Percentiles rank a stretch among this genome's conserved stretches.
These are phyloP conservation scores for Striga asiatica DNA, from an alignment of 257 asterid genomes.

Conservation along the genomic window DNA sequence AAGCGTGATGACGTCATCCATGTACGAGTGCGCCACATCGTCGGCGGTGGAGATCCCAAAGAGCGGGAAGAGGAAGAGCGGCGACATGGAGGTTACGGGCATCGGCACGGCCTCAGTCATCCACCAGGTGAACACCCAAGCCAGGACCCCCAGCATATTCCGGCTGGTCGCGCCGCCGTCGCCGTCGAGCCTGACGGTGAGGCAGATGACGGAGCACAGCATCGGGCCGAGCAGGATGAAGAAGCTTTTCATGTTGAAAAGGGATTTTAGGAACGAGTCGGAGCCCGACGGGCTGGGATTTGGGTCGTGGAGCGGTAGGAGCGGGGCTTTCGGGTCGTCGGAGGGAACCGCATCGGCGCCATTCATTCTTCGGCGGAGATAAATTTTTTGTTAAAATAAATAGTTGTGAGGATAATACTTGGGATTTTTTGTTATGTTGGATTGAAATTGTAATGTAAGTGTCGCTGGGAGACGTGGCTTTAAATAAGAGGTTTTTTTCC, in stretches of 20 bases:
- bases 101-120: constrained; percentile 88
- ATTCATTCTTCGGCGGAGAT: constrained; percentile 18
- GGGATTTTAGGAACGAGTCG: constrained; percentile 20
- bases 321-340: constrained; percentile 46
- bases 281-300: constrained; percentile 23
- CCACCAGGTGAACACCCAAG: constrained; percentile 92
- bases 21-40: constrained; percentile 67
- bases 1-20: constrained; percentile 83
- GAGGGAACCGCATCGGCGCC: constrained; percentile 13
- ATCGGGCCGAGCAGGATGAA: constrained; percentile 63
- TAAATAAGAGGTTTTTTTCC: too few species aligned
- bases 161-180: constrained; percentile 27
- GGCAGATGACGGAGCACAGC: constrained; percentile 40
- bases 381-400: not conserved
- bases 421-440: too few species aligned
- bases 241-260: constrained; percentile 40
- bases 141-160: constrained; percentile 76
- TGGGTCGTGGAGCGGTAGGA: constrained; percentile 51
- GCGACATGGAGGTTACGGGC: constrained; percentile 92
- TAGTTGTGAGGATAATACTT: too few species aligned
- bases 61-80: constrained; percentile 77
- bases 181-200: constrained; percentile 30
- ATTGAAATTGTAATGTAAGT: too few species aligned
- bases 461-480: too few species aligned
- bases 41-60: constrained; percentile 78